Percentiles rank a stretch among this genome's conserved stretches.
phyloP scores from a whole-genome alignment of 805 yeast genomes.

The Torulaspora quercuum region DNA sequence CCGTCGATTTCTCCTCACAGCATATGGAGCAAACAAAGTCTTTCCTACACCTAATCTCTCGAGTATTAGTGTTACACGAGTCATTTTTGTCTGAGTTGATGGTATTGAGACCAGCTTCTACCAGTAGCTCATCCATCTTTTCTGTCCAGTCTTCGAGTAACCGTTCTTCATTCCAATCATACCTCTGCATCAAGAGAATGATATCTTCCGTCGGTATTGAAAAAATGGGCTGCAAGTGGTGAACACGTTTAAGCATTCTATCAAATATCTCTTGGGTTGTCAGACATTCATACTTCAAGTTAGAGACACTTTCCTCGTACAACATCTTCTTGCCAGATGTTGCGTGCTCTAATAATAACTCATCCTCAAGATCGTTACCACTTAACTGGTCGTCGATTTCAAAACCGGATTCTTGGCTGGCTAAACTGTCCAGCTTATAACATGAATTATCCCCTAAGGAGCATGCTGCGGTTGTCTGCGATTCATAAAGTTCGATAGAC shows the following conservation, averaged over 20 bases:
- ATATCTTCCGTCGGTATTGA: slow-evolving; percentile 35
- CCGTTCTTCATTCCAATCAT: slow-evolving; percentile 57
- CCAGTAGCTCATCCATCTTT: slow-evolving; percentile 38
- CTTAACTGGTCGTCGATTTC: slow-evolving; percentile 25
- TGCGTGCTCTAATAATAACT: slow-evolving; percentile 25
- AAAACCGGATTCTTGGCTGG: slow-evolving; percentile 23
- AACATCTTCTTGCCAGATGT: slow-evolving; percentile 14
- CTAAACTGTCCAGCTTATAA: slow-evolving; percentile 9
- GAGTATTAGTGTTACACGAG: slow-evolving; percentile 1
- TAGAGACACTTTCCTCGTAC: slow-evolving; percentile 25
- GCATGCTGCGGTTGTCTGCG: slow-evolving; percentile 12
- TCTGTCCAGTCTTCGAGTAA: slow-evolving; percentile 54
- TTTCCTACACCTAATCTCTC: slow-evolving; percentile 21
- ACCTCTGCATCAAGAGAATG: slow-evolving; percentile 45
- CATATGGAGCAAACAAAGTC: slow-evolving; percentile 63
- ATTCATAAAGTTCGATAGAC: slow-evolving; percentile 10
- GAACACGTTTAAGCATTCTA: slow-evolving; percentile 29
- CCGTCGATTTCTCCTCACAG: slow-evolving; percentile 50
- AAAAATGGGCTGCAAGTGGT: slow-evolving; percentile 32
- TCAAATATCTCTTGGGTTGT: slow-evolving; percentile 36
- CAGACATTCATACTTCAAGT: slow-evolving; percentile 31
- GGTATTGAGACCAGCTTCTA: slow-evolving; percentile 36
- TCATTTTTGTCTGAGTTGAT: background rate
- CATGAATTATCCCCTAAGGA: slow-evolving; percentile 8
- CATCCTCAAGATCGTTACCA: slow-evolving; percentile 26